Percentiles rank a stretch among this genome's conserved stretches.
phyloP scores from a whole-genome alignment of 2,329 filamentous ascomycete genomes.

The Septoria petroselini region DNA sequence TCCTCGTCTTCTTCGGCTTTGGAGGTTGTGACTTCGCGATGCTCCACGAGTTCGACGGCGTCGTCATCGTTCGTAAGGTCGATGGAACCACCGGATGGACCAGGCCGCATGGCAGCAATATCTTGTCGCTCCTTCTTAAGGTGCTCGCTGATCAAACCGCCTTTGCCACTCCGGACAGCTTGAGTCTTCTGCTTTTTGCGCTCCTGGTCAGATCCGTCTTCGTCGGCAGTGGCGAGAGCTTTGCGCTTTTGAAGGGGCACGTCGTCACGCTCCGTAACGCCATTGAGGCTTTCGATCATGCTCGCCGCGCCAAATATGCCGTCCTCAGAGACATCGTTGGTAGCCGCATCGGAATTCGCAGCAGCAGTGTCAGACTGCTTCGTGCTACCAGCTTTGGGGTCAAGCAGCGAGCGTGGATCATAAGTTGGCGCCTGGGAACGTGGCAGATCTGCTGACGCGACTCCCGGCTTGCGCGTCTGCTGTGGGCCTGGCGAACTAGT shows the following conservation, averaged over 20 bases:
- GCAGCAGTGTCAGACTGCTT: conserved; percentile 3
- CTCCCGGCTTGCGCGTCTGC: conserved; percentile 30
- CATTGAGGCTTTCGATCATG: conserved; percentile 74
- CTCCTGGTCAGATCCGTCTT: conserved; percentile 37
- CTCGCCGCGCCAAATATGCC: conserved; percentile 48
- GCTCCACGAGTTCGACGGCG: conserved; percentile 25
- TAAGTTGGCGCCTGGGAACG: conserved; percentile 12
- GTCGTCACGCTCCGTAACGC: conserved; percentile 63
- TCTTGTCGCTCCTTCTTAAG: conserved; percentile 60
- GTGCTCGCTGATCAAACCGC: conserved; percentile 61
- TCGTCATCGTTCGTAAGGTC: conserved; percentile 54
- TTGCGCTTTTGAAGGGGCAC: conserved; percentile 64
- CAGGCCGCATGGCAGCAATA: conserved; percentile 34
- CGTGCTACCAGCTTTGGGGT: conserved; percentile 22
- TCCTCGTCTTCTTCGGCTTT: conserved; percentile 23
- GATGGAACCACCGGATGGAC: conserved; percentile 27
- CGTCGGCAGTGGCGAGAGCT: conserved; percentile 38
- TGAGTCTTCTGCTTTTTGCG: conserved; percentile 45
- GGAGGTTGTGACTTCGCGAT: conserved; percentile 5
- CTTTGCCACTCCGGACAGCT: conserved; percentile 51
- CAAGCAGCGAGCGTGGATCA: conserved; percentile 27
- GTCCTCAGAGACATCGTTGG: background rate
- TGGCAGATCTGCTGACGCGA: conserved; percentile 11
- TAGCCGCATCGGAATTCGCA: background rate
- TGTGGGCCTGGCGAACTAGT: conserved; percentile 29